Evolutionary conservation across 2,329 filamentous ascomycete genomes (phyloP).

Genomic region (Apiospora saccharicola): DNA sequence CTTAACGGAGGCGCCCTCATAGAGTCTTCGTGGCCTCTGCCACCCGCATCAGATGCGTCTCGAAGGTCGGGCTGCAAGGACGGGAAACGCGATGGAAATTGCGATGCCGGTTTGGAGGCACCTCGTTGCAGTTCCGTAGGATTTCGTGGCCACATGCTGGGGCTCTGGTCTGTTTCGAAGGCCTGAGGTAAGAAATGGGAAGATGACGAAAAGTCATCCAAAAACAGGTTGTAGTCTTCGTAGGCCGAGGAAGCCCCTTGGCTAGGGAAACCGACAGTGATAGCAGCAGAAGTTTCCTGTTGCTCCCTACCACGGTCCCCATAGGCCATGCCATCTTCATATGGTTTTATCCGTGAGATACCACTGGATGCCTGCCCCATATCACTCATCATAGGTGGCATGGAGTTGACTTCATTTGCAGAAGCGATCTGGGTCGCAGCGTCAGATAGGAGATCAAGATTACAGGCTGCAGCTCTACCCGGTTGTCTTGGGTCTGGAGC

Average conservation of each 20-base stretch:
- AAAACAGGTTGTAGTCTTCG: constrained; percentile 66
- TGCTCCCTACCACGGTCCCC: constrained; percentile 55
- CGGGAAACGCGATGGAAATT: constrained; percentile 62
- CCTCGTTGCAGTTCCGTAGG: constrained; percentile 49
- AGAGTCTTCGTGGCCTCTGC: constrained; percentile 51
- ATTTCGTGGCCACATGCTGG: constrained; percentile 58
- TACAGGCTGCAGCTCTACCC: constrained; percentile 58
- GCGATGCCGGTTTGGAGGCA: constrained; percentile 57
- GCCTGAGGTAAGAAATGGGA: constrained; percentile 63
- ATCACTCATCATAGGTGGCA: constrained; percentile 58
- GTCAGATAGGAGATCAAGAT: constrained; percentile 65
- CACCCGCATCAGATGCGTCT: constrained; percentile 48
- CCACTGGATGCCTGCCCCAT: constrained; percentile 50
- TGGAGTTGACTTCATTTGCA: constrained; percentile 61
- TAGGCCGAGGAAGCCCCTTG: constrained; percentile 51
- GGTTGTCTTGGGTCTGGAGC: constrained; percentile 56
- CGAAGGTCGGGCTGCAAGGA: constrained; percentile 62
- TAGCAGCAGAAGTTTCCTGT: constrained; percentile 51
- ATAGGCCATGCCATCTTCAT: constrained; percentile 57
- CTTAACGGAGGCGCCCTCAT: constrained; percentile 49
- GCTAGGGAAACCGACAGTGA: constrained; percentile 50
- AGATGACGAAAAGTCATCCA: constrained; percentile 63
- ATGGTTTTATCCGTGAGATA: constrained; percentile 56
- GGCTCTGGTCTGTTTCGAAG: constrained; percentile 61
- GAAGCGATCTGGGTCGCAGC: constrained; percentile 61